A percentile compares a stretch with the other conserved stretches of the same genome.
These are phyloP conservation scores for Endoconidiophora polonica DNA, from an alignment of 2,329 filamentous ascomycete genomes.

Conservation along the genomic window DNA sequence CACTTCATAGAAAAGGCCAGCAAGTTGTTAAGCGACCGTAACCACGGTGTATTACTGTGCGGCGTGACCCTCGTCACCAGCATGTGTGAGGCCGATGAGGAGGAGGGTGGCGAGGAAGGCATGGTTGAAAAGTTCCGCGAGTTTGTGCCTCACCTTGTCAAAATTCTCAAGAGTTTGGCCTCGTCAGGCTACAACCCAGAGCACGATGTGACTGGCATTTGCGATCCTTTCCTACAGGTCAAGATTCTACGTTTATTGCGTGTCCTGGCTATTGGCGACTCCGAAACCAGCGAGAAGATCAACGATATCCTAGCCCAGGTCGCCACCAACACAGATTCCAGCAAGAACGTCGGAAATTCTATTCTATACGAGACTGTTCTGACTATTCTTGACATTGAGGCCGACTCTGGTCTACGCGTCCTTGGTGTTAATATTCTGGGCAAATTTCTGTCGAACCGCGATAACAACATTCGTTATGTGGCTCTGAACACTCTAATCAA, in stretches of 20 bases:
- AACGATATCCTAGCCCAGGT: conserved; percentile 97
- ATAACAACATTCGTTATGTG: conserved; percentile 98
- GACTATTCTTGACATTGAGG: conserved; percentile 95
- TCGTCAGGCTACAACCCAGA: conserved; percentile 94
- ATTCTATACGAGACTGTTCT: conserved; percentile 95
- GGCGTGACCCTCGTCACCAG: conserved; percentile 82
- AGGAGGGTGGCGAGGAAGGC: conserved; percentile 75
- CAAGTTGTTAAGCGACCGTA: conserved; percentile 72
- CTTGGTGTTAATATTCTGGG: conserved; percentile 95
- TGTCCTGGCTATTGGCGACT: conserved; percentile 72
- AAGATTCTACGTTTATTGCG: conserved; percentile 81
- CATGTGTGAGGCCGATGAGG: conserved; percentile 88
- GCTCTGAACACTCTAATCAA: conserved; percentile 95
- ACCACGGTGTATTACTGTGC: conserved; percentile 87
- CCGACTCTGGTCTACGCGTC: conserved; percentile 84
- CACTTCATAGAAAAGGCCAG: conserved; percentile 94
- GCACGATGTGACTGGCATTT: conserved; percentile 95
- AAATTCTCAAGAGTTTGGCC: conserved; percentile 78
- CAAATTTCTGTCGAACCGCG: conserved; percentile 94
- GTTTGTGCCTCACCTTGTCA: conserved; percentile 69
- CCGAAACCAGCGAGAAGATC: conserved; percentile 84
- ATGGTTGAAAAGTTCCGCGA: conserved; percentile 83
- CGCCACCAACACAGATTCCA: conserved; percentile 92
- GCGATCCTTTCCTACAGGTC: conserved; percentile 92
- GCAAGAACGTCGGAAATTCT: conserved; percentile 96